These are phyloP conservation scores for Blastomyces silverae DNA, from an alignment of 2,329 filamentous ascomycete species.

Conservation along the genomic window DNA sequence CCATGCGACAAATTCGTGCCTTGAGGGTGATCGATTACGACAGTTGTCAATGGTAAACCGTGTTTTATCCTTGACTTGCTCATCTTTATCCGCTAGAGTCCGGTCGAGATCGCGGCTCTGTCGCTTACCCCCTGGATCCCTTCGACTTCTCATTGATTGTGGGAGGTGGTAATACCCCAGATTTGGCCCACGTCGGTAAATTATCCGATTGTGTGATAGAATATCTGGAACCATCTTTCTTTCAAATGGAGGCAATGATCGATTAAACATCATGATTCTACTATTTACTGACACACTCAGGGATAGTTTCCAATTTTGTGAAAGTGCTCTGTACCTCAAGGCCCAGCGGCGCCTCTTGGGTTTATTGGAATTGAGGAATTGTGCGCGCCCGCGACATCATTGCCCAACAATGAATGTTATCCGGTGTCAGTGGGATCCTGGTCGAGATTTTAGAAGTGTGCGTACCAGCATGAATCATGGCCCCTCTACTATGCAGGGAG, in stretches of 20 bases:
- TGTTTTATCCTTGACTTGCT: neutral
- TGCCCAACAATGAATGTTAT: neutral
- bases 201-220: neutral
- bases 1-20: neutral
- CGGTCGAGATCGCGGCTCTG: neutral
- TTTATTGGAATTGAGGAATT: neutral
- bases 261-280: neutral
- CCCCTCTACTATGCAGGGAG: too few species aligned
- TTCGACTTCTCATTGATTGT: neutral
- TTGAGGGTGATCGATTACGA: neutral
- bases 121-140: neutral
- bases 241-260: neutral
- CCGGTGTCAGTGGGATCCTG: neutral
- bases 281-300: neutral
- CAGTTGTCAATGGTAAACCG: neutral
- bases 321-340: neutral
- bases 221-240: neutral
- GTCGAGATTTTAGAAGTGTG: neutral
- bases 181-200: neutral
- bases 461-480: neutral
- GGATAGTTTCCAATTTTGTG: neutral
- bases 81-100: neutral
- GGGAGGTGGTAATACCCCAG: neutral
- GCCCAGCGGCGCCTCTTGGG: neutral
- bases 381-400: neutral